A percentile compares a stretch with the other conserved stretches of the same genome.
Evolutionary conservation across 2,329 filamentous ascomycete genomes (phyloP).

Genomic region (Aschersonia sp.): DNA sequence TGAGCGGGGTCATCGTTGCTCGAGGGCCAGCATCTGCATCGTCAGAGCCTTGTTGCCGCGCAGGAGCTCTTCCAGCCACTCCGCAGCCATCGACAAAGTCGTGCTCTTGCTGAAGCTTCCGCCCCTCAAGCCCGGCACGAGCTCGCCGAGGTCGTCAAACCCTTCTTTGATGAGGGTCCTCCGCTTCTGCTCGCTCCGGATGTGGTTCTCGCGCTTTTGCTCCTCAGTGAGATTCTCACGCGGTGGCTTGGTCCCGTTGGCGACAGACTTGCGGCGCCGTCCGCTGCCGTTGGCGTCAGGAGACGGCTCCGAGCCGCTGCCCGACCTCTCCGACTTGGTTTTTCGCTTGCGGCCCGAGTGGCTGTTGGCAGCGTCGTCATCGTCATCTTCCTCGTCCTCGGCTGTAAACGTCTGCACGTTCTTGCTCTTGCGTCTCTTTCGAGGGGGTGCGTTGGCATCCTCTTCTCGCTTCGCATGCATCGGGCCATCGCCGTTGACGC

Average conservation of each 20-base stretch:
- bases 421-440: conserved; percentile 42
- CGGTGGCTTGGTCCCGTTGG: conserved; percentile 26
- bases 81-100: conserved; percentile 59
- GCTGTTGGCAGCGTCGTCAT: conserved; percentile 19
- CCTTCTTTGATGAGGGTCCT: conserved; percentile 69
- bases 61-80: conserved; percentile 63
- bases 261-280: conserved; percentile 36
- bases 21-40: conserved; percentile 1
- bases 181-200: conserved; percentile 75
- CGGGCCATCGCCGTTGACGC: conserved; percentile 7
- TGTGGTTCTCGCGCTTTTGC: conserved; percentile 76
- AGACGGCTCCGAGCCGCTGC: conserved; percentile 14
- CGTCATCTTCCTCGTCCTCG: conserved; percentile 16
- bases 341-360: conserved; percentile 27
- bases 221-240: conserved; percentile 66
- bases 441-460: conserved; percentile 25
- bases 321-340: conserved; percentile 25
- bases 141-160: conserved; percentile 62
- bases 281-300: conserved; percentile 20
- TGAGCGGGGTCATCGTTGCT: neutral
- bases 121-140: conserved; percentile 61
- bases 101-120: conserved; percentile 74
- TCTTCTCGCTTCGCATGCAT: conserved; percentile 16
- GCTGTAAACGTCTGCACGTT: conserved; percentile 22
- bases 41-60: conserved; percentile 50